phyloP scores from a whole-genome alignment of 495 filamentous ascomycete genomes.

The Talaromyces stipitatus region DNA sequence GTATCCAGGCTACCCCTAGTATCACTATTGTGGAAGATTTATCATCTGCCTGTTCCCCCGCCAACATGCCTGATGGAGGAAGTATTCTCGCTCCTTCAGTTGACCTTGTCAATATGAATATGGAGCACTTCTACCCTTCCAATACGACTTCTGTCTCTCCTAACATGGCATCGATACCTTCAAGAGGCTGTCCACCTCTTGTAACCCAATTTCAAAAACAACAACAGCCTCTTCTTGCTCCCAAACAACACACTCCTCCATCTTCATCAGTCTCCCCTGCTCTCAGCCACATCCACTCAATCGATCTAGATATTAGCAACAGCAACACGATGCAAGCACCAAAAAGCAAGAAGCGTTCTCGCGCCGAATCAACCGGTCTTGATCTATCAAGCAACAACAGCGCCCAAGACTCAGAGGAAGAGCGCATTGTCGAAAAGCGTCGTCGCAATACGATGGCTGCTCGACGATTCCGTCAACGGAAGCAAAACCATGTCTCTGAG shows the following conservation, averaged over 20 bases:
- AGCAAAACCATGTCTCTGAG: slow-evolving; percentile 49
- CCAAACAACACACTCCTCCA: slow-evolving; percentile 2
- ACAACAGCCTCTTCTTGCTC: slow-evolving; percentile 4
- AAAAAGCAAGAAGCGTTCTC: background rate
- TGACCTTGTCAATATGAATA: background rate
- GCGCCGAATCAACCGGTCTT: background rate
- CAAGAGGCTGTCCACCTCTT: background rate
- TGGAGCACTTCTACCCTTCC: slow-evolving; percentile 3
- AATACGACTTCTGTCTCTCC: background rate
- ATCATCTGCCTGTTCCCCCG: background rate
- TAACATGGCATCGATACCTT: background rate
- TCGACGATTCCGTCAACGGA: slow-evolving; percentile 54
- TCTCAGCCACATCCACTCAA: background rate
- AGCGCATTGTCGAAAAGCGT: slow-evolving; percentile 27
- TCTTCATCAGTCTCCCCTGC: background rate
- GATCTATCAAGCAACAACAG: slow-evolving; percentile 5
- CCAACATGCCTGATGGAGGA: background rate
- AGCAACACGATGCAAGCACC: background rate
- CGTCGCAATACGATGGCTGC: slow-evolving; percentile 53
- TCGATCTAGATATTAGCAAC: background rate
- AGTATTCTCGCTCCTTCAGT: background rate
- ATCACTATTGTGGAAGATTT: slow-evolving; percentile 1
- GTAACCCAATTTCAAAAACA: background rate
- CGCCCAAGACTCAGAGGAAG: slow-evolving; percentile 6
- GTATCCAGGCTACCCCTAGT: background rate